Evolutionary conservation across 2,329 filamentous ascomycete genomes (phyloP).

Genomic region (Cladosporium sp.): DNA sequence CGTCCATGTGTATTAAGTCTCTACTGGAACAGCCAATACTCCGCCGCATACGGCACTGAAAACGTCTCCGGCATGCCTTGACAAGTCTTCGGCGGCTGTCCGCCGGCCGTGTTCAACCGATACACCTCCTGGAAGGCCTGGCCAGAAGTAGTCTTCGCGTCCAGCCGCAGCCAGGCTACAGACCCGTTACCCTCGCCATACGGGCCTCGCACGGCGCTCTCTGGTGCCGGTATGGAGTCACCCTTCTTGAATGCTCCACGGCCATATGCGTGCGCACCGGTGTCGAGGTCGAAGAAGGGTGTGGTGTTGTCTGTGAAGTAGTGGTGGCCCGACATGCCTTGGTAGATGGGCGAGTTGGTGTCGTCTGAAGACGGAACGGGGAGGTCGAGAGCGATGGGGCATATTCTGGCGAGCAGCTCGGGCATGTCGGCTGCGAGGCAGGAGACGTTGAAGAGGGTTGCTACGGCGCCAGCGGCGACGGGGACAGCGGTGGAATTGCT

Average conservation of each 20-base stretch:
- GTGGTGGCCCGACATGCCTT: conserved; percentile 68
- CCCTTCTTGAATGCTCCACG: conserved; percentile 61
- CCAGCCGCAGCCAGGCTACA: conserved; percentile 75
- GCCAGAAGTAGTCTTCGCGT: conserved; percentile 40
- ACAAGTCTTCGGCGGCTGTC: conserved; percentile 68
- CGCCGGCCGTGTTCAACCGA: conserved; percentile 76
- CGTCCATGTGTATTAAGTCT: neutral
- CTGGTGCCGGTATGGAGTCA: conserved; percentile 56
- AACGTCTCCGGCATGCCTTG: conserved; percentile 57
- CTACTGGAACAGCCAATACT: conserved; percentile 59
- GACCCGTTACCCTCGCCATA: conserved; percentile 56
- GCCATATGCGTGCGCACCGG: conserved; percentile 43
- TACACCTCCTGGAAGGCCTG: conserved; percentile 71
- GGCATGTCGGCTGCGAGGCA: conserved; percentile 69
- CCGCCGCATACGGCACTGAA: conserved; percentile 71
- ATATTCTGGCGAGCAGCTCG: conserved; percentile 58
- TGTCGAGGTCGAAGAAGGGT: conserved; percentile 75
- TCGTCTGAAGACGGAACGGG: conserved; percentile 38
- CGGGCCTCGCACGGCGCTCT: conserved; percentile 52
- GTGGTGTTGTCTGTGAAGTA: conserved; percentile 67
- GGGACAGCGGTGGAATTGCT: conserved; percentile 55
- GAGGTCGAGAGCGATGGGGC: conserved; percentile 63
- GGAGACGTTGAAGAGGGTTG: conserved; percentile 80
- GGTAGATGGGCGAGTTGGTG: conserved; percentile 47
- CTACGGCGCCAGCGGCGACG: conserved; percentile 63